Base-by-base conservation (phyloP, 441 rosid genomes). In the Euphorbia corollata region DNA sequence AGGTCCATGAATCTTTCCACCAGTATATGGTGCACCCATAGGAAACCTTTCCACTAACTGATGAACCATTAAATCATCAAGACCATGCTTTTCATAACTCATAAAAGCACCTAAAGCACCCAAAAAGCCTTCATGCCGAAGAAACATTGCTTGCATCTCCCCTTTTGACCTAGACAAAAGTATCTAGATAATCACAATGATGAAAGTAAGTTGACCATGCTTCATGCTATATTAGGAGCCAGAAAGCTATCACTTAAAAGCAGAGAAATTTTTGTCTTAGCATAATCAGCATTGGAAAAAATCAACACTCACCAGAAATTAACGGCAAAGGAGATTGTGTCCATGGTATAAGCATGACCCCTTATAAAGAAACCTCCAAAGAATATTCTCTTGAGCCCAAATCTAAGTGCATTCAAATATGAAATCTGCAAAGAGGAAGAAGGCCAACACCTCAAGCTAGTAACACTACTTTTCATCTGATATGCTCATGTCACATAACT, bases 51-150 rank as follows among this genome's bases (percentile, higher is more conserved):
- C 98, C 74, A 92, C 96, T 74, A 91, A 81, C 57, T 92, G 99
- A 86, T 95, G 98, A 55, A 86, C 95, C 97, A 83, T 86, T 80
- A 92, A 81, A 82, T 86, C 95, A 83, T 90, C 98, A 61, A 95
- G 87, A 48, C 99, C 92, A 24, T 90, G 99, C 81, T 85, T 92
- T 76, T 95, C 98, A 61, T 95, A 87, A 85, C 99, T 92, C 99
- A 90, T 95, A 80, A 95, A 95, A 59, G 99, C 98, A 72, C 99
- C 99, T 70, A 95, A 67, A 68, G 98, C 99, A 68, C 99, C 99
- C 64, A 92, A 76, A 80, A 95, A 95, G 13, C 98, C 99, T 90
- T 95, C 99, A 74, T 92, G 99, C 69, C 98, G 86, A 77, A 95
- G 79, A 82, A 92, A 95, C 97, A 95, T 92, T 75, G 98, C 99